Base-by-base conservation (phyloP, 2,329 filamentous ascomycete genomes). In the Curvularia sp. region DNA sequence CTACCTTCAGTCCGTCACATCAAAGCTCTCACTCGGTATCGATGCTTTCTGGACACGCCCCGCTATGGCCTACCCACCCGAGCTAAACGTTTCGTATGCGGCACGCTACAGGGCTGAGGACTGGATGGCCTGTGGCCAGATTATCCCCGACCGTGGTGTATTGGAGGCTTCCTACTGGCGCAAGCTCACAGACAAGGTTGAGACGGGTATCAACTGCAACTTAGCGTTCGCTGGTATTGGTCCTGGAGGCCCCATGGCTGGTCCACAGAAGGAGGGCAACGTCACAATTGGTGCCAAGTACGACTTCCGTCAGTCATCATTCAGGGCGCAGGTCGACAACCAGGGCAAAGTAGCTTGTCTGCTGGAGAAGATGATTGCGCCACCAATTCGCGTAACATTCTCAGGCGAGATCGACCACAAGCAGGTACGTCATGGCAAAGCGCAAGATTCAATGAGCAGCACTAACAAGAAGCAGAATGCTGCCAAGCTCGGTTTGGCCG, bases 271-370 rank as follows among this genome's bases (percentile, higher is more conserved):
- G 79, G 93, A 99, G 79, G 95, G 95, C 55, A 86, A 92, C 61
- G 93, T 96, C 53, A 92, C 93, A 53, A 86, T 98, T 71, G 95
- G 94, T 73, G 92, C 93, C 77, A 99, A 99, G 82, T 99, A 99
- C 81, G 94, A 97, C 78, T 99, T 99, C 87, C 87, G 92, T 75
- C 95, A 92, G 54, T 95, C 92, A 49, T 95, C 92, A 41, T 97
- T 97, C 88, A 89, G 94, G 66, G 95, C 94, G 43, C 95, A 99
- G 82, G 86, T 98, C 70, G 95, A 99, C 81, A 96, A 93, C 73
- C 89, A 92, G 77, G 95, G 95, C 78, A 97, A 96, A 83, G 85
- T 99, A 61, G 92, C 90, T 80, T 95, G 92, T 76, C 81, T 97
- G 73, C 82, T 98, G 68, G 95, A 99, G 85, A 98, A 97, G 88